Evolutionary conservation across 306 rosid species (phyloP), one percentile per base, ranked within the genome.

Genomic region (Sechiopsis laciniata): DNA sequence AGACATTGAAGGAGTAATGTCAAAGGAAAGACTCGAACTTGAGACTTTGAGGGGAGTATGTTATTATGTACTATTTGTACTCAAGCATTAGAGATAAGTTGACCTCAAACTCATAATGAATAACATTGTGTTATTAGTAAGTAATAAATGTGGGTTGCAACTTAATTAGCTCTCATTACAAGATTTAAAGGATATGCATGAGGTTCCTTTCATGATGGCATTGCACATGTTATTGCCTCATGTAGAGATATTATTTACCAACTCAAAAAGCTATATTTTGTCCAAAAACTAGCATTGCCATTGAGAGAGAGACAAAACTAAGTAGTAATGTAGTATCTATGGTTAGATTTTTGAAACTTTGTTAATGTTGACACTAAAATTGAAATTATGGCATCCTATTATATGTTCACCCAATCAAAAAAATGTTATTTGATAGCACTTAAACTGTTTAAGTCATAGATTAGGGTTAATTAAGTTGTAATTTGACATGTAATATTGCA

Each of bases 81-180:
- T 37, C 45, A 37, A 37, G 37, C 48, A 42, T 8, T 42, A 1
- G 48, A 42, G 48, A 8, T 42, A 8, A 42, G 48, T 42, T 42
- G 48, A 42, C 48, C 11, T 42, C 10, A 42, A 42, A 42, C 5
- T 37, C 45, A 5, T 42, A 42, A 42, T 42, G 48, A 42, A 42
- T 42, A 42, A 42, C 48, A 42, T 42, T 7, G 48, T 42, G 48
- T 42, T 42, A 42, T 42, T 42, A 42, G 48, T 42, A 42, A 42
- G 48, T 42, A 42, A 42, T 42, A 42, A 42, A 42, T 42, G 48
- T 42, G 48, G 48, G 48, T 42, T 42, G 48, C 48, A 42, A 42
- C 48, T 62, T 62, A 17, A n/a, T 64, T 65, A 66, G 72, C 72
- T 66, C 72, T 66, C 72, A 66, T 66, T 66, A 66, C 72, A 66